Evolutionary conservation across 352 stramenopile species (phyloP).

Genomic region (Phytophthora citrophthora): DNA sequence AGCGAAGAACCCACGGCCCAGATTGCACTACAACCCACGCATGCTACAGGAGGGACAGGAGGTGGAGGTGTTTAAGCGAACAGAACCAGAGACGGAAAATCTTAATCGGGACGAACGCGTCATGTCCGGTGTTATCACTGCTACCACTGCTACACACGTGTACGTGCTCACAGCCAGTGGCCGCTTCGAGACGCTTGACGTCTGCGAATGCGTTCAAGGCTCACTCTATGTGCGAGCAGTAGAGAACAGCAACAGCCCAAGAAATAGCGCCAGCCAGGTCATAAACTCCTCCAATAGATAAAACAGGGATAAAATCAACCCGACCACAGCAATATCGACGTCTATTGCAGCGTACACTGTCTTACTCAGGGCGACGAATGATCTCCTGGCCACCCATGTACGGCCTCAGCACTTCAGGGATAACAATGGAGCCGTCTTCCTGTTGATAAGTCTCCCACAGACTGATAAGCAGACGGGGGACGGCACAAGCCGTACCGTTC

Average conservation of each 20-base stretch:
- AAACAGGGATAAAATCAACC: slow-evolving; percentile 19
- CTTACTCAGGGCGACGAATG: slow-evolving; percentile 44
- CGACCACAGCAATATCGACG: slow-evolving; percentile 23
- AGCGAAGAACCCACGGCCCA: slow-evolving; percentile 14
- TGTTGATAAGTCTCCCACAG: slow-evolving; percentile 89
- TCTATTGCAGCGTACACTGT: slow-evolving; percentile 25
- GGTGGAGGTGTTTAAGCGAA: slow-evolving; percentile 46
- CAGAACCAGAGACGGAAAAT: neutral
- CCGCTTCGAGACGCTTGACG: slow-evolving; percentile 47
- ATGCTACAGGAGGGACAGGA: slow-evolving; percentile 70
- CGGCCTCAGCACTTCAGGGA: slow-evolving; percentile 78
- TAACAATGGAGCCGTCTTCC: slow-evolving; percentile 75
- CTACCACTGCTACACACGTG: slow-evolving; percentile 47
- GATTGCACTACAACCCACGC: slow-evolving; percentile 51
- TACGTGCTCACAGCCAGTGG: slow-evolving; percentile 49
- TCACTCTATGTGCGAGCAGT: slow-evolving; percentile 37
- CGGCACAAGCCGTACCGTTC: slow-evolving; percentile 85
- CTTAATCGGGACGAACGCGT: slow-evolving; percentile 29
- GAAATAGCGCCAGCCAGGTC: slow-evolving; percentile 15
- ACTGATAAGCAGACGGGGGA: slow-evolving; percentile 85
- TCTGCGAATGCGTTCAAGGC: slow-evolving; percentile 52
- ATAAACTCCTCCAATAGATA: slow-evolving; percentile 25
- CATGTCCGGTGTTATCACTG: slow-evolving; percentile 56
- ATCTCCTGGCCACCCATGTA: slow-evolving; percentile 83
- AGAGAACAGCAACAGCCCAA: slow-evolving; percentile 18